These are phyloP conservation scores for Phytophthora hybrid DNA, from an alignment of 352 stramenopile species.

Conservation along the genomic window DNA sequence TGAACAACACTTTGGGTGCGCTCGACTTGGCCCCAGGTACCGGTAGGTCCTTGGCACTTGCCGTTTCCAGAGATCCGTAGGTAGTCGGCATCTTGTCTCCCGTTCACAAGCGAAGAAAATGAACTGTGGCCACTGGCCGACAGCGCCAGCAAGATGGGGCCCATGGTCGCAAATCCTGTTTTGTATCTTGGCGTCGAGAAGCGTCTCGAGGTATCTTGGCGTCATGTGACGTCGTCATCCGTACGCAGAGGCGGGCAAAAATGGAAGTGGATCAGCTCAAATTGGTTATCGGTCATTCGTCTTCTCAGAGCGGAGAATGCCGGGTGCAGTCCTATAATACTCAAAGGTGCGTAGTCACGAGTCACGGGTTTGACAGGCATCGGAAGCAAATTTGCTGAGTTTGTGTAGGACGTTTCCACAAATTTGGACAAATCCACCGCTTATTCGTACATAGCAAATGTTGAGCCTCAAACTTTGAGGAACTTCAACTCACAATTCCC, in stretches of 20 bases:
- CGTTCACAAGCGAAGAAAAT: background rate
- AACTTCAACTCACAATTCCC: too few species aligned
- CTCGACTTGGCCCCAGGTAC: background rate
- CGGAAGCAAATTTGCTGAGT: background rate
- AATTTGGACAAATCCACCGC: background rate
- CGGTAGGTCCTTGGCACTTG: background rate
- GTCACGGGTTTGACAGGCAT: background rate
- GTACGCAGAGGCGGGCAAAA: background rate
- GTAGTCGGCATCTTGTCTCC: background rate
- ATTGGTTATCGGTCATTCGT: background rate
- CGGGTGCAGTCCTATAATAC: background rate
- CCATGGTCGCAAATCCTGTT: background rate
- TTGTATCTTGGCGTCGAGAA: background rate
- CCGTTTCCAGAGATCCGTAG: background rate
- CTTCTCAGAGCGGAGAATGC: background rate
- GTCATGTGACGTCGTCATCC: background rate
- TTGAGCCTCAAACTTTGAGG: too few species aligned
- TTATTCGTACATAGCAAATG: background rate
- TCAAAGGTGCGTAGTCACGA: too few species aligned
- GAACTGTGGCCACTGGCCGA: background rate
- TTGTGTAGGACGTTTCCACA: background rate
- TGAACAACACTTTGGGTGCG: background rate
- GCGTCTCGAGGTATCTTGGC: background rate
- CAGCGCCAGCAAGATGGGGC: background rate
- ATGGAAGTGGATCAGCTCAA: too few species aligned